Evolutionary conservation across 2,329 filamentous ascomycete species (phyloP), one percentile per base, ranked within the genome.

Genomic region (Neonectria ditissima): DNA sequence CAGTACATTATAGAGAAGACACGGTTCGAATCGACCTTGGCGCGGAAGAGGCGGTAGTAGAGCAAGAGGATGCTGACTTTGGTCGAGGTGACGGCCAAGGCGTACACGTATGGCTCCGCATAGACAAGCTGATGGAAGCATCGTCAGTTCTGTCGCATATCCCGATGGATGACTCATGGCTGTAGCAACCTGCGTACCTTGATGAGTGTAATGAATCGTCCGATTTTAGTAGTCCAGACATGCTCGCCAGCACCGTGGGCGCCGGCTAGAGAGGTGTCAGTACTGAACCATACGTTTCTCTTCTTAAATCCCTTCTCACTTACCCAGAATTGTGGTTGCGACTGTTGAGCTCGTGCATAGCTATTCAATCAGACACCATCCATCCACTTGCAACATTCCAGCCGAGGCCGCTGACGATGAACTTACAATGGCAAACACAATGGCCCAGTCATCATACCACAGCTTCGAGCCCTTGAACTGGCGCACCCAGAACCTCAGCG

Each of bases 41-140:
- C 57, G 9, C 47, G 47, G 34, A 65, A 65, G 37, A 65, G 48
- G 26, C 63, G 63, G 34, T 57, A 50, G 37, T 65, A 65, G n/a
- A 65, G 24, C 11, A 65, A 32, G 16, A 65, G 37, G n/a, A 65
- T 59, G 50, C 59, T 62, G 48, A 62, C n/a, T 32, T 65, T 65
- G 8, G 63, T 62, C 26, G 44, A 55, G 5, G 63, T 62, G 37
- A 62, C 59, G 5, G 63, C 63, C 24, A 59, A 41, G 16, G 54
- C 63, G 50, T 65, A 65, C 10, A 65, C 26, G 34, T 51, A 65
- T 1, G 59, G 54, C 7, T 65, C 54, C 7, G 63, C 48, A 13
- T 65, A 65, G 4, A 65, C 54, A 18, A 65, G 50, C 63, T 65
- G 13, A 2, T 5, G 11, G 13, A 14, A 4, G 10, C n/a, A 9